Conservation (phyloP, 2,329 filamentous ascomycete species). For the Cladosporium oxysporum region DNA sequence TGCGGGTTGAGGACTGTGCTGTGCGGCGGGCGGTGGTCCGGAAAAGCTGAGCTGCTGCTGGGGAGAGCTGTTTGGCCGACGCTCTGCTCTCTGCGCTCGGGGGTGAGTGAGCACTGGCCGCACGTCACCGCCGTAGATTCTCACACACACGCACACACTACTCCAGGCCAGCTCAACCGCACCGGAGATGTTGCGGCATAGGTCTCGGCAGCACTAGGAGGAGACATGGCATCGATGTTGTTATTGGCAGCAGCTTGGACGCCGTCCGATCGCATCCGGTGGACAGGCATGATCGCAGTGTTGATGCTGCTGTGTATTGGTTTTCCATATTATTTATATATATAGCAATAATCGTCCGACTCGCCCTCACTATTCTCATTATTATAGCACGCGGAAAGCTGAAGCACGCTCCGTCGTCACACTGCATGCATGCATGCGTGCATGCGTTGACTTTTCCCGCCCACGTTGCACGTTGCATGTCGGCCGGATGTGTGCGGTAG, state of each 20-base stretch:
- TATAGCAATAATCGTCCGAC: background rate
- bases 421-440: background rate
- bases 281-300: background rate
- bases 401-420: background rate
- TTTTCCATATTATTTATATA: background rate
- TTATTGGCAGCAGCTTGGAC: background rate
- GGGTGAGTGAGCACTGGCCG: constrained; percentile 13
- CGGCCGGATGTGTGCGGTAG: background rate
- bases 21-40: constrained; percentile 9
- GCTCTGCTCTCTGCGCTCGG: too few relatives aligned
- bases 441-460: background rate
- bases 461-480: constrained; percentile 3
- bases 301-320: background rate
- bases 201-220: constrained; percentile 5
- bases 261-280: background rate
- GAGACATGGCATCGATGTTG: background rate
- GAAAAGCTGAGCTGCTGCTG: constrained; percentile 13
- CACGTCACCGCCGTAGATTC: too few relatives aligned
- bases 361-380: background rate
- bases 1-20: constrained; percentile 3
- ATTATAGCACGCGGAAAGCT: background rate
- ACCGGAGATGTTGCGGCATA: constrained; percentile 2
- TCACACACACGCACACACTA: too few relatives aligned
- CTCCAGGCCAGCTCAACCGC: background rate
- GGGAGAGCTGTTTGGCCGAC: constrained; percentile 3